A percentile compares a stretch with the other conserved stretches of the same genome.
These are phyloP conservation scores for Vanderwaltozyma verrucispora DNA, from an alignment of 805 yeast genomes.

Conservation along the genomic window DNA sequence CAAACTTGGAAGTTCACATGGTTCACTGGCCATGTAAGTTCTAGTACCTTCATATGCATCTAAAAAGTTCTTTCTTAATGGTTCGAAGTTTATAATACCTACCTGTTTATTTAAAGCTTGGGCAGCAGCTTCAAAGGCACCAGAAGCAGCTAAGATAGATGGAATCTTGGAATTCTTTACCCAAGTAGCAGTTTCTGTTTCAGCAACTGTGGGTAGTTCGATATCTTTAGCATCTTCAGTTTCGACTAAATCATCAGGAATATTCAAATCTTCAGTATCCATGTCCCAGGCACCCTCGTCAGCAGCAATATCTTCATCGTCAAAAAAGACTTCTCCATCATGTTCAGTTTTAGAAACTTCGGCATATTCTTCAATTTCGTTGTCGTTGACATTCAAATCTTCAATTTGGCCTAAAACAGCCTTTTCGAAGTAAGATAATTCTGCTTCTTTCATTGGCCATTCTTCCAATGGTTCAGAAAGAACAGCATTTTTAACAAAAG, in stretches of 20 bases:
- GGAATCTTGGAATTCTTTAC: slow-evolving; percentile 80
- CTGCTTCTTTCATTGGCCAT: slow-evolving; percentile 78
- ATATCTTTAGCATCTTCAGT: slow-evolving; percentile 35
- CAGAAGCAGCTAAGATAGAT: slow-evolving; percentile 91
- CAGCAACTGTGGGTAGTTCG: slow-evolving; percentile 25
- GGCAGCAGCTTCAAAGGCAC: slow-evolving; percentile 93
- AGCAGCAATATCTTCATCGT: slow-evolving; percentile 37
- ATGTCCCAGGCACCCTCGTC: slow-evolving; percentile 73
- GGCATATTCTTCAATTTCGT: slow-evolving; percentile 16
- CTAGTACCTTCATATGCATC: slow-evolving; percentile 78
- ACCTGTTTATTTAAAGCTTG: slow-evolving; percentile 82
- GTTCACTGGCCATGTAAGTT: slow-evolving; percentile 56
- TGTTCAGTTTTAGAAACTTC: slow-evolving; percentile 18
- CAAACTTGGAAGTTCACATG: slow-evolving; percentile 64
- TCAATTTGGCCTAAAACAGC: slow-evolving; percentile 75
- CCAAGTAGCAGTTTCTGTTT: slow-evolving; percentile 66
- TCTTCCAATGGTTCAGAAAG: slow-evolving; percentile 36
- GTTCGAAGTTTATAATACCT: slow-evolving; percentile 81
- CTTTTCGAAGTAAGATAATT: slow-evolving; percentile 72
- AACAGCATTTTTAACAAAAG: slow-evolving; percentile 39
- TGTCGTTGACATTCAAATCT: slow-evolving; percentile 40
- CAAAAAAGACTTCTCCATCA: slow-evolving; percentile 30
- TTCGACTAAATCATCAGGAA: slow-evolving; percentile 42
- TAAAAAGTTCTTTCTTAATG: slow-evolving; percentile 70
- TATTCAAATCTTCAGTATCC: slow-evolving; percentile 70